Percentiles rank a stretch among this genome's conserved stretches.
phyloP scores from a whole-genome alignment of 2,329 filamentous ascomycete genomes.

The Beauveria rudraprayagi region DNA sequence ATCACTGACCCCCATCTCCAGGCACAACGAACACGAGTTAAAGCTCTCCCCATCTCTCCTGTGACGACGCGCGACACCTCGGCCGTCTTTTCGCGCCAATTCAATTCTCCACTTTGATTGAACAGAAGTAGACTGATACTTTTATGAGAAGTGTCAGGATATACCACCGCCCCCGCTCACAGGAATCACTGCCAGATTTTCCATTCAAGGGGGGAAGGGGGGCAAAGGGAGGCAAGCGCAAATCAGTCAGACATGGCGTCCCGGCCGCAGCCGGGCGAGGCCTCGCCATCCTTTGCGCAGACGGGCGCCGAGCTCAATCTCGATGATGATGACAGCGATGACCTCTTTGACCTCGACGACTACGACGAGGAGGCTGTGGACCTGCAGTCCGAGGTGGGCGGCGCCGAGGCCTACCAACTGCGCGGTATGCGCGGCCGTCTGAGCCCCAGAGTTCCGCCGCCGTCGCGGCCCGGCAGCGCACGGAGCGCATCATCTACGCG shows the following conservation, averaged over 20 bases:
- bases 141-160: neutral
- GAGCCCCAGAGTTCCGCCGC: neutral
- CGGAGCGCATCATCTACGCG: slow-evolving; percentile 9
- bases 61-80: neutral
- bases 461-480: slow-evolving; percentile 10
- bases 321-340: slow-evolving; percentile 28
- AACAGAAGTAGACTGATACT: too few species aligned
- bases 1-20: neutral
- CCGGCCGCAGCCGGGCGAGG: slow-evolving; percentile 18
- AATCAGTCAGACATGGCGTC: slow-evolving; percentile 13
- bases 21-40: neutral
- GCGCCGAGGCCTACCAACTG: slow-evolving; percentile 27
- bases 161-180: neutral
- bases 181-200: neutral
- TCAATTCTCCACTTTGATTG: too few species aligned
- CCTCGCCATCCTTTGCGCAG: slow-evolving; percentile 31
- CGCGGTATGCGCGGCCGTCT: slow-evolving; percentile 12
- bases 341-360: slow-evolving; percentile 13
- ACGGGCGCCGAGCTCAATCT: slow-evolving; percentile 30
- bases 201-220: neutral
- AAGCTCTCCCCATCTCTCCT: neutral
- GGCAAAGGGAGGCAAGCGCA: neutral
- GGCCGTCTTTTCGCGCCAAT: neutral
- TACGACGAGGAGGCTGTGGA: slow-evolving; percentile 14
- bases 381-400: slow-evolving; percentile 24